Percentiles rank a stretch among this genome's conserved stretches.
Evolutionary conservation across 345 rosid genomes (phyloP).

Genomic region (Clausena lansium): DNA sequence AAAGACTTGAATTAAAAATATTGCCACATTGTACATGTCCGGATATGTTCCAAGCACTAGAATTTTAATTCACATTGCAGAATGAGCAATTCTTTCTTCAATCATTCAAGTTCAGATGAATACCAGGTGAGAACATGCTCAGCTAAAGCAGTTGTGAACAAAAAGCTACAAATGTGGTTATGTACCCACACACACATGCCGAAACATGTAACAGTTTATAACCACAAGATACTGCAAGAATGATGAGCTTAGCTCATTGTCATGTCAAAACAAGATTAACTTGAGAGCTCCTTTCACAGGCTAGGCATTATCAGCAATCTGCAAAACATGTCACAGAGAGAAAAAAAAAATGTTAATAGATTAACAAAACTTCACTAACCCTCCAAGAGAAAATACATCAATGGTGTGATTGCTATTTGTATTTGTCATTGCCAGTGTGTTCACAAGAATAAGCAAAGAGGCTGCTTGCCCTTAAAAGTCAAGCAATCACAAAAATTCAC

Average conservation of each 20-base stretch:
- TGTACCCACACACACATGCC: constrained; percentile 16
- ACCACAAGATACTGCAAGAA: constrained; percentile 22
- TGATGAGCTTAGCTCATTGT: constrained; percentile 14
- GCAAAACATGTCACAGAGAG: constrained; percentile 5
- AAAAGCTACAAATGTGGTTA: not conserved
- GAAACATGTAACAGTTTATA: constrained; percentile 23
- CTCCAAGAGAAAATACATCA: not conserved
- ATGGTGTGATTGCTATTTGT: not conserved
- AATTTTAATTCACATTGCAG: not conserved
- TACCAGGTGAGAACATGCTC: constrained; percentile 18
- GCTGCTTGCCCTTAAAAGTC: not conserved
- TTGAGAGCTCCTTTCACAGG: constrained; percentile 8
- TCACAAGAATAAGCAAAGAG: not conserved
- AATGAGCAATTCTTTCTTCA: constrained; percentile 11
- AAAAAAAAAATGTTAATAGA: not conserved
- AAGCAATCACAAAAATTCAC: not conserved
- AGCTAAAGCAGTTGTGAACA: constrained; percentile 18
- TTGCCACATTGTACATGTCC: not conserved
- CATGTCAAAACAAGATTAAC: constrained; percentile 4
- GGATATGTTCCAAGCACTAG: not conserved
- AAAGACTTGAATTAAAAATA: not conserved
- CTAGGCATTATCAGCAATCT: constrained; percentile 23
- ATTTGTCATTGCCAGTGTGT: not conserved
- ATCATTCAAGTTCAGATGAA: constrained; percentile 15
- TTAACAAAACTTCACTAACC: not conserved